Evolutionary conservation across 495 filamentous ascomycete genomes (phyloP).

Genomic region (Trichoderma erinaceum): DNA sequence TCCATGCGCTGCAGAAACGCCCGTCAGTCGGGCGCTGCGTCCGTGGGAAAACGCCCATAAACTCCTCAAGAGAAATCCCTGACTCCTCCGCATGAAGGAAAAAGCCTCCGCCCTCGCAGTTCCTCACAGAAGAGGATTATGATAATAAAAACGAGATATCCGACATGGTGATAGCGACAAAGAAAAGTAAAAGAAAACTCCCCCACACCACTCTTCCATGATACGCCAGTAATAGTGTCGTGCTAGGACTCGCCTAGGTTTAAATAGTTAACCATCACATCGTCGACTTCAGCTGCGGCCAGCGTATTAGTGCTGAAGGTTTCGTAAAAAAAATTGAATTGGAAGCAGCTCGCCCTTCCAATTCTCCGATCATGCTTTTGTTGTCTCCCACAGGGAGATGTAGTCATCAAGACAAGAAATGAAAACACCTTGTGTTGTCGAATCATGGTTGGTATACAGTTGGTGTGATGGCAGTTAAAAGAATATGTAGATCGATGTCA

Average conservation of each 20-base stretch:
- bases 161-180: not conserved
- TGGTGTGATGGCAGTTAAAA: not conserved
- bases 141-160: not conserved
- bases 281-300: constrained; percentile 11
- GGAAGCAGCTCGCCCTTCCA: not conserved
- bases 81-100: not conserved
- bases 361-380: constrained; percentile 9
- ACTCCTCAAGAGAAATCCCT: not conserved
- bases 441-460: constrained; percentile 9
- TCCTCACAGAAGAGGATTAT: not conserved
- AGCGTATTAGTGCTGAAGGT: constrained; percentile 13
- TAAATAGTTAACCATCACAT: constrained; percentile 6
- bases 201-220: constrained; percentile 11
- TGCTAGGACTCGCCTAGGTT: not conserved
- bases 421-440: constrained; percentile 10
- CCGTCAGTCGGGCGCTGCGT: not conserved
- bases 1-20: not conserved
- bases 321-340: constrained; percentile 8
- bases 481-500: not conserved
- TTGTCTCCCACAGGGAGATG: constrained; percentile 1
- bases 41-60: not conserved
- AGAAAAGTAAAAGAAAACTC: not conserved
- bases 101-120: not conserved
- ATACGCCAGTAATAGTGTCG: constrained; percentile 11
- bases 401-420: constrained; percentile 8